These are phyloP conservation scores for Phytophthora vignae DNA, from an alignment of 352 stramenopile species.

Conservation along the genomic window DNA sequence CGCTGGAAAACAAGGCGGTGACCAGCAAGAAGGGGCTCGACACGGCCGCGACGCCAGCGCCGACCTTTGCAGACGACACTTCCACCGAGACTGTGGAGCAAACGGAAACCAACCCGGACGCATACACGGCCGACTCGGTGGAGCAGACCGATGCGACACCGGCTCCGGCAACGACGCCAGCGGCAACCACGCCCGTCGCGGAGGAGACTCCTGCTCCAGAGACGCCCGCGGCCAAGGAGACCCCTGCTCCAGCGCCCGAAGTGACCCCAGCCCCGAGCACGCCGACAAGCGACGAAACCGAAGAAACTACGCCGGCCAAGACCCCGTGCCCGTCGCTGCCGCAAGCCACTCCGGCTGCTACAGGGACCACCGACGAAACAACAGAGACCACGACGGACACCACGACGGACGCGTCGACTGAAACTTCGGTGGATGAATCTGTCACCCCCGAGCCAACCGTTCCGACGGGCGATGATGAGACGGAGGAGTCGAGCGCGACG, in stretches of 20 bases:
- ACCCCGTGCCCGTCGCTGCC: constrained; percentile 25
- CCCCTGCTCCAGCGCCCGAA: constrained; percentile 4
- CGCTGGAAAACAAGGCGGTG: constrained; percentile 17
- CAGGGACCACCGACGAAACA: constrained; percentile 13
- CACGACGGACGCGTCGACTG: constrained; percentile 3
- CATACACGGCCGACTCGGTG: constrained; percentile 18
- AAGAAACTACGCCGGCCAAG: constrained; percentile 16
- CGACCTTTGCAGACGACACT: constrained; percentile 27
- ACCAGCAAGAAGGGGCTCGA: constrained; percentile 22
- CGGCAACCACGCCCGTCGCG: neutral
- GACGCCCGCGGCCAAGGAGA: constrained; percentile 1
- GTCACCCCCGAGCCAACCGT: constrained; percentile 24
- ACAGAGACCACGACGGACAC: constrained; percentile 12
- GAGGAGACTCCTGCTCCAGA: constrained; percentile 11
- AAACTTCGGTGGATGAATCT: constrained; percentile 5
- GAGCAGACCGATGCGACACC: constrained; percentile 17
- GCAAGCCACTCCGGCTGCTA: constrained; percentile 21
- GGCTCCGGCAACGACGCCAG: constrained; percentile 14
- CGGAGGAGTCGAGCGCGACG: neutral
- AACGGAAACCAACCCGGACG: constrained; percentile 27
- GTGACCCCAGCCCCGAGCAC: neutral
- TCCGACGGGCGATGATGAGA: constrained; percentile 14
- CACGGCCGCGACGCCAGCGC: constrained; percentile 27
- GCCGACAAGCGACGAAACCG: constrained; percentile 8
- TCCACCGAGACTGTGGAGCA: constrained; percentile 25